A percentile compares a stretch with the other conserved stretches of the same genome.
phyloP scores from a whole-genome alignment of 257 asterid species.

The Penstemon barbatus region DNA sequence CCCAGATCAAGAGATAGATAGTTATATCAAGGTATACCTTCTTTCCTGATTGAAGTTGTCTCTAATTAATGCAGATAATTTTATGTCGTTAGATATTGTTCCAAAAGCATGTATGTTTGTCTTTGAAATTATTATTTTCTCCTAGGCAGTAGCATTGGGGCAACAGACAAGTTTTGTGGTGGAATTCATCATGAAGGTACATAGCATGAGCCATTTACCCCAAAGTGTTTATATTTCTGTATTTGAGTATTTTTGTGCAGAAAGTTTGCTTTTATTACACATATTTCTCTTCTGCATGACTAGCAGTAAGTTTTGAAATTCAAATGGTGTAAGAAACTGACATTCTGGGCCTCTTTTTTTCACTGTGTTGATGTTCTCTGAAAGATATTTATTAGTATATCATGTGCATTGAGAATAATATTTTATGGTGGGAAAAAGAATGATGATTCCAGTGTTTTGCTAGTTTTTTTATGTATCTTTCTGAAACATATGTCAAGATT shows the following conservation, averaged over 20 bases:
- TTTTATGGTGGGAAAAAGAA: conserved; percentile 12
- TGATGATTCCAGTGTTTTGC: conserved; percentile 4
- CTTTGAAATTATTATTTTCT: conserved; percentile 45
- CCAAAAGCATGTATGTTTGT: conserved; percentile 3
- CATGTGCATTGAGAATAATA: conserved; percentile 15
- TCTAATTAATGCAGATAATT: conserved; percentile 11
- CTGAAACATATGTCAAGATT: conserved; percentile 55
- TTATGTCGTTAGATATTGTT: conserved; percentile 1
- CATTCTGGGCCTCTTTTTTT: background rate
- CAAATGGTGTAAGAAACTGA: conserved; percentile 11
- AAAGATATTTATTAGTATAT: conserved; percentile 17
- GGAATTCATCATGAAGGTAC: conserved; percentile 82
- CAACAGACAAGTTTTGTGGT: conserved; percentile 66
- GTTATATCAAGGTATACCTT: conserved; percentile 63
- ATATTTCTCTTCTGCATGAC: conserved; percentile 13
- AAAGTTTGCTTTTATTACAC: background rate
- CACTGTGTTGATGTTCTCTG: conserved; percentile 1
- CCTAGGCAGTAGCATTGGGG: conserved; percentile 90
- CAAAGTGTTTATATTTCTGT: too few relatives aligned
- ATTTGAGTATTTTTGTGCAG: background rate
- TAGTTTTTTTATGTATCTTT: conserved; percentile 29
- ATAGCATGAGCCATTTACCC: background rate
- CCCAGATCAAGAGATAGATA: conserved; percentile 67
- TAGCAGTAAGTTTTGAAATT: conserved; percentile 16
- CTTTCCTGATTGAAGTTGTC: conserved; percentile 28